phyloP scores from a whole-genome alignment of 371 early-diverging fungal species.

The Lichtheimia ramosa region DNA sequence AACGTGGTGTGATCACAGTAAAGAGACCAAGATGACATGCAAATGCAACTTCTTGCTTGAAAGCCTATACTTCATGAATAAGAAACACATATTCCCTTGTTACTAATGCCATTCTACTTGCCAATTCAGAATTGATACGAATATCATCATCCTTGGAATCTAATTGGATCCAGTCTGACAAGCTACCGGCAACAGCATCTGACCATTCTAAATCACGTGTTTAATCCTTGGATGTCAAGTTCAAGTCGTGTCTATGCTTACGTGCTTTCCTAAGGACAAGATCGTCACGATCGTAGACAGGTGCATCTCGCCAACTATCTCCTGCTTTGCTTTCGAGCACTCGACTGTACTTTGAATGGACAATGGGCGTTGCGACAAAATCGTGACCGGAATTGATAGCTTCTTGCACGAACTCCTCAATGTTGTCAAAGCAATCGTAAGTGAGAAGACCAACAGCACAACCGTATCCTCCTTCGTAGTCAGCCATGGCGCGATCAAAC shows the following conservation, averaged over 20 bases:
- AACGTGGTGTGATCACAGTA: conserved; percentile 55
- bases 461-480: no score
- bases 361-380: conserved; percentile 61
- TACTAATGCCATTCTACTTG: conserved; percentile 15
- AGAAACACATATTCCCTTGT: no score
- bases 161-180: conserved; percentile 64
- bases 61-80: conserved; percentile 29
- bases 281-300: conserved; percentile 47
- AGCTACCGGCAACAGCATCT: conserved; percentile 52
- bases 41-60: conserved; percentile 76
- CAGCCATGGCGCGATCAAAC: no score
- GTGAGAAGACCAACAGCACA: conserved; percentile 42
- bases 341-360: conserved; percentile 49
- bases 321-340: conserved; percentile 27
- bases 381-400: conserved; percentile 57
- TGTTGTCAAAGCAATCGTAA: conserved; percentile 32
- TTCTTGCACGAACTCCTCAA: conserved; percentile 38
- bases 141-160: conserved; percentile 54
- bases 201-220: conserved; percentile 36
- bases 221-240: no score
- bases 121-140: conserved; percentile 61
- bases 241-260: conserved; percentile 13
- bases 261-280: conserved; percentile 45
- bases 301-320: conserved; percentile 36
- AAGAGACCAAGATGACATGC: conserved; percentile 69